Base-by-base conservation (phyloP, 257 asterid species). In the Henckelia pumila region DNA sequence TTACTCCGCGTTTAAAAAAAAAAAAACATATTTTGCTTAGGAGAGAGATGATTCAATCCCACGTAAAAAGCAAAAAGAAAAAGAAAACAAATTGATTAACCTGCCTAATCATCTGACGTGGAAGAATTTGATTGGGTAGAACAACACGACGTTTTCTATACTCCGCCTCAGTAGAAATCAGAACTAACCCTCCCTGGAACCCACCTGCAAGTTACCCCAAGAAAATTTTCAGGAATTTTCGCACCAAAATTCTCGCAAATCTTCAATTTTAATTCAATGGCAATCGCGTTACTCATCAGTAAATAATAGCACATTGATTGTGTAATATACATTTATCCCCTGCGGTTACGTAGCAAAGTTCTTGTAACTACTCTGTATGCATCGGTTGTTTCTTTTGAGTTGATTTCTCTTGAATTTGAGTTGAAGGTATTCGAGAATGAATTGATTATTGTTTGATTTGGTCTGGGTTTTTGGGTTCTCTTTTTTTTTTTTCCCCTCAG, bases 291-390 rank as follows among this genome's bases (percentile, higher is more conserved):
- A 0, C 52, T 23, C 66, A 56, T 32, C 13, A 0, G 65, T 8
- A 30, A n/a, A 25, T 62, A 35, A 16, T 47, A 3, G n/a, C 67
- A 10, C 60, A 8, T 16, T 37, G 26, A 69, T 69, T 47, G 66
- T 47, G 5, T 47, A 47, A 47, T 5, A 5, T 4, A 47, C 53
- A 5, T 47, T 47, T 20, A 16, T 47, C 8, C 53, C 71, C 70
- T 66, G 1, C 55, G 21, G 22, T 63, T 47, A n/a, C 72, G 25
- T 52, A 58, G 49, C 77, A 47, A 57, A 26, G 24, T 37, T 29
- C 30, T 55, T 55, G 71, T 29, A 52, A 53, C 22, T 53, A 53
- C 6, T 30, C 3, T 66, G 13, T 53, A 33, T 4, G 25, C 40
- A n/a, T 33, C 8, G 37, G 0, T 63, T 49, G 44, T 20, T 57